These are phyloP conservation scores for Sindora glabra DNA, from an alignment of 306 rosid species.

Conservation along the genomic window DNA sequence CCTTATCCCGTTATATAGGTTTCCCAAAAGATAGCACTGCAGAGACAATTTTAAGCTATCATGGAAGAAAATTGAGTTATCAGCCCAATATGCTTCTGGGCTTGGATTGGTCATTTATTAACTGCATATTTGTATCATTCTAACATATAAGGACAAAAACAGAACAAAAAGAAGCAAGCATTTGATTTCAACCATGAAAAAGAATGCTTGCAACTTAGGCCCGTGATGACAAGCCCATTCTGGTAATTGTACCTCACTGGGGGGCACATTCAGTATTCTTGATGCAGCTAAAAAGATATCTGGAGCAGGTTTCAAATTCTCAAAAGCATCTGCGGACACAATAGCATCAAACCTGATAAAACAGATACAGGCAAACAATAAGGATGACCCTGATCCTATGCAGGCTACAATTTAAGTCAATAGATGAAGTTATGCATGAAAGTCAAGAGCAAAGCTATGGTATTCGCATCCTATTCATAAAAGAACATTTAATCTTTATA, in stretches of 20 bases:
- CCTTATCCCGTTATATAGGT: too few relatives aligned
- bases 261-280: slow-evolving; percentile 58
- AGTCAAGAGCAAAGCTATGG: too few relatives aligned
- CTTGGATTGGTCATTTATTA: background rate
- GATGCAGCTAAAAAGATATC: slow-evolving; percentile 94
- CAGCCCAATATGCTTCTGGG: background rate
- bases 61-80: slow-evolving; percentile 1
- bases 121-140: too few relatives aligned
- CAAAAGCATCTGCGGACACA: slow-evolving; percentile 96
- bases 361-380: slow-evolving; percentile 11
- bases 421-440: background rate
- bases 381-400: background rate
- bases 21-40: background rate
- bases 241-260: slow-evolving; percentile 54
- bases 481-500: too few relatives aligned
- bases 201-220: background rate
- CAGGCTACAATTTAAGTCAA: slow-evolving; percentile 4
- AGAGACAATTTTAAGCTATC: slow-evolving; percentile 2
- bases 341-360: slow-evolving; percentile 85
- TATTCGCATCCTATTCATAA: too few relatives aligned
- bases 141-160: too few relatives aligned
- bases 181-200: background rate
- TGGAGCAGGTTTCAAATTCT: slow-evolving; percentile 96
- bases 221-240: slow-evolving; percentile 11
- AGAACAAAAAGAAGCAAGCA: background rate